Conservation (phyloP, 306 rosid genomes). For the Fragaria nilgerrensis region DNA sequence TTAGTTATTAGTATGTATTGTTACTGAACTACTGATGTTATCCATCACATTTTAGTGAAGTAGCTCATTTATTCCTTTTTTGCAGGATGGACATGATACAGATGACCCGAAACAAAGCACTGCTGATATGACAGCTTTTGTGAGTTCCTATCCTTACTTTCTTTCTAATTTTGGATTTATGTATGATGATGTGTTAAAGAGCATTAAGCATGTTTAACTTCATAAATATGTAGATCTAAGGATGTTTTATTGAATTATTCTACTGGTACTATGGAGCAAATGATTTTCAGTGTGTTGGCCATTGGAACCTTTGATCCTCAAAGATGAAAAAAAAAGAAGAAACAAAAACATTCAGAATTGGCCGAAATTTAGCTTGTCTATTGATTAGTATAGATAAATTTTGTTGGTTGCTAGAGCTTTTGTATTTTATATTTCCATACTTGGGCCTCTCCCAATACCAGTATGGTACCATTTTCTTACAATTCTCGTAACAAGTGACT, state of each 20-base stretch:
- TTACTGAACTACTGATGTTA: neutral
- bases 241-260: neutral
- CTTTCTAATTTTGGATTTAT: neutral
- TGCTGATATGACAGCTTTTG: conserved; percentile 51
- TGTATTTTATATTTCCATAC: neutral
- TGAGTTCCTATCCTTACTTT: conserved; percentile 20
- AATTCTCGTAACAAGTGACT: neutral
- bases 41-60: neutral
- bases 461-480: neutral
- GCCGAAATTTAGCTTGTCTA: neutral
- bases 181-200: neutral
- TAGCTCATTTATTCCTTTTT: conserved; percentile 18
- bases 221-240: neutral
- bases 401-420: neutral
- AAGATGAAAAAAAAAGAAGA: neutral
- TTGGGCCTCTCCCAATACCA: neutral
- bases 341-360: neutral
- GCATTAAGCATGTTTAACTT: neutral
- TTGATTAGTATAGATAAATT: neutral
- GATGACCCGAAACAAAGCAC: conserved; percentile 52
- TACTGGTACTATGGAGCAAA: neutral
- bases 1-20: neutral
- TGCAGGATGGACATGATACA: conserved; percentile 46
- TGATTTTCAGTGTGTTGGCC: neutral
- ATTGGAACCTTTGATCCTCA: neutral